Evolutionary conservation across 83 land plant genomes (phyloP).

Genomic region (Picea mariana): DNA sequence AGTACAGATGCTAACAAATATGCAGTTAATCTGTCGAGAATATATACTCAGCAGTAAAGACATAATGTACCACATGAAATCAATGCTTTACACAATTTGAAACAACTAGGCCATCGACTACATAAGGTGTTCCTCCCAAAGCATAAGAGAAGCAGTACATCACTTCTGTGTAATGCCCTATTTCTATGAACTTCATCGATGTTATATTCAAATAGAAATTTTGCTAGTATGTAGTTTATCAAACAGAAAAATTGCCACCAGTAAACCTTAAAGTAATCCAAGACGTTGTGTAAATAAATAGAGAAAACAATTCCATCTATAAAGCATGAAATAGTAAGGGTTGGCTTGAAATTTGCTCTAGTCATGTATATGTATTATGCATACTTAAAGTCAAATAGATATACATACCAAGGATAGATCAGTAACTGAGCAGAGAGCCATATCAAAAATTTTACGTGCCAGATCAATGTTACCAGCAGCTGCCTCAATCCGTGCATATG

Average conservation of each 20-base stretch:
- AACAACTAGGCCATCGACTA: neutral
- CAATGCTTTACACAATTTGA: neutral
- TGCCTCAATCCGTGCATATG: slow-evolving; percentile 88
- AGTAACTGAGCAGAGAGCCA: slow-evolving; percentile 67
- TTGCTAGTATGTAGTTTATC: too few relatives aligned
- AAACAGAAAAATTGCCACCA: too few relatives aligned
- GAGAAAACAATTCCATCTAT: neutral
- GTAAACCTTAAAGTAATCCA: neutral
- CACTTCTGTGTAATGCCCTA: neutral
- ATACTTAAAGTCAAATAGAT: neutral
- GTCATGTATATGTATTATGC: neutral
- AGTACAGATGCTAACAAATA: neutral
- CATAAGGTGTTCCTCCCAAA: neutral
- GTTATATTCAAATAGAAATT: too few relatives aligned
- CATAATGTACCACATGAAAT: neutral
- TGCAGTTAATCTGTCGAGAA: neutral
- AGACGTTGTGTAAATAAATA: neutral
- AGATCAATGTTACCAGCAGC: slow-evolving; percentile 73
- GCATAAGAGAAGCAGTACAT: neutral
- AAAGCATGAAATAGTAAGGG: neutral
- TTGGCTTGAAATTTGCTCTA: neutral
- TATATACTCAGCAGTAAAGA: neutral
- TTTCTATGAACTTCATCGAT: too few relatives aligned
- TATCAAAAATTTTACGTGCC: slow-evolving; percentile 95
- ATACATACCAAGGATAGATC: slow-evolving; percentile 69